Evolutionary conservation across 2,329 filamentous ascomycete genomes (phyloP).

Genomic region (Aschersonia sp.): DNA sequence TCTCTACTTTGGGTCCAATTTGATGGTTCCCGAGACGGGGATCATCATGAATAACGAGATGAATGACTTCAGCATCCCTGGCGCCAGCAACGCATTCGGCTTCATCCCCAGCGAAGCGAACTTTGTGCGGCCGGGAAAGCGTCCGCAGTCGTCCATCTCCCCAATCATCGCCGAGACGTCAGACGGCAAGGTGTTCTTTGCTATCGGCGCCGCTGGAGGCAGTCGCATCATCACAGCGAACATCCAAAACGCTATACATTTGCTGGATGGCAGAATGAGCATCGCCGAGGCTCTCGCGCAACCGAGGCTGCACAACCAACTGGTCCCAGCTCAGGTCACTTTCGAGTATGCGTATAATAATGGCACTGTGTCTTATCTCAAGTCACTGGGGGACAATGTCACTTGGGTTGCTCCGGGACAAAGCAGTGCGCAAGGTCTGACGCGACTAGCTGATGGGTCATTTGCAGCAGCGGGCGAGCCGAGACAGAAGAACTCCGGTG

Average conservation of each 20-base stretch:
- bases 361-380: conserved; percentile 50
- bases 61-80: conserved; percentile 67
- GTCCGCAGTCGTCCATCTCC: conserved; percentile 63
- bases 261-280: conserved; percentile 53
- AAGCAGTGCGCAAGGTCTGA: conserved; percentile 61
- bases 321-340: conserved; percentile 50
- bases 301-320: conserved; percentile 70
- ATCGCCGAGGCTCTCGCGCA: conserved; percentile 47
- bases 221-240: conserved; percentile 74
- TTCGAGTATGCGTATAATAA: conserved; percentile 68
- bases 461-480: conserved; percentile 78
- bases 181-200: conserved; percentile 54
- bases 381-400: conserved; percentile 55
- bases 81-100: conserved; percentile 57
- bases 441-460: conserved; percentile 42
- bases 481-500: conserved; percentile 61
- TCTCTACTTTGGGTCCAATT: conserved; percentile 57
- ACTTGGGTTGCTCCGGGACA: conserved; percentile 50
- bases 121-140: conserved; percentile 61
- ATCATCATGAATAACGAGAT: conserved; percentile 54
- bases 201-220: conserved; percentile 67
- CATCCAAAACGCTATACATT: conserved; percentile 61
- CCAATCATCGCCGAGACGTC: conserved; percentile 61
- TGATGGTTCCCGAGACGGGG: conserved; percentile 71
- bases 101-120: conserved; percentile 63